Evolutionary conservation across 768 basidiomycete species (phyloP), one percentile per base, ranked within the genome.

Genomic region (Clitopilus hobsonii): DNA sequence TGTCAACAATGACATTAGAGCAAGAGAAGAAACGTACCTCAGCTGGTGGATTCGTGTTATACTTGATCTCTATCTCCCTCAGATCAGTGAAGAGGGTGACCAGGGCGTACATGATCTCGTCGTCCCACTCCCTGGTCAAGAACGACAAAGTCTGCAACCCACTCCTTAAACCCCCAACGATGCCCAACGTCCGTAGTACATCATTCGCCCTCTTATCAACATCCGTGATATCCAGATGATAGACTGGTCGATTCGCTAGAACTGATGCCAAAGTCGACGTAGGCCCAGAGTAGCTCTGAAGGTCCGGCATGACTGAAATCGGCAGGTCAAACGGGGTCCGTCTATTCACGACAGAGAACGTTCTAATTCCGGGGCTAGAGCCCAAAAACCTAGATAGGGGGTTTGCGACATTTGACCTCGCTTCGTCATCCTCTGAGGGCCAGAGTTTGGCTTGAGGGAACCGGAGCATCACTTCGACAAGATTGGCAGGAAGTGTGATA

Each of bases 61-160:
- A 80, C 55, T 66, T 67, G 57, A 80, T 66, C 57, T 71, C 70
- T 18, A 80, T 64, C 36, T 69, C 67, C n/a, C 65, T 63, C 5
- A 80, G 58, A 8, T 61, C 54, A 7, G 54, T 56, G 54, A 79
- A 76, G 32, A 75, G 67, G 45, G 66, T 62, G n/a, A 67, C 66
- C 22, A 77, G 59, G 5, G 75, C 76, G 32, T 75, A 69, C 18
- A 80, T 59, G 6, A 79, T 69, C 57, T 80, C 78, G 38, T 74
- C 67, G 54, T 79, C 77, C 79, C 79, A 80, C 52, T 64, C 64
- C 30, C 70, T 65, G n/a, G 73, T 51, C 32, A 71, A 56, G 41
- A 75, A 71, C 8, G 72, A 61, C 25, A 74, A 63, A 26, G 36
- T 28, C 32, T 54, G 24, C 18, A 66, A 56, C 5, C 51, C 25